Percentiles rank a stretch among this genome's conserved stretches.
Conservation (phyloP, 2,329 filamentous ascomycete species). For the Didymella sp. region DNA sequence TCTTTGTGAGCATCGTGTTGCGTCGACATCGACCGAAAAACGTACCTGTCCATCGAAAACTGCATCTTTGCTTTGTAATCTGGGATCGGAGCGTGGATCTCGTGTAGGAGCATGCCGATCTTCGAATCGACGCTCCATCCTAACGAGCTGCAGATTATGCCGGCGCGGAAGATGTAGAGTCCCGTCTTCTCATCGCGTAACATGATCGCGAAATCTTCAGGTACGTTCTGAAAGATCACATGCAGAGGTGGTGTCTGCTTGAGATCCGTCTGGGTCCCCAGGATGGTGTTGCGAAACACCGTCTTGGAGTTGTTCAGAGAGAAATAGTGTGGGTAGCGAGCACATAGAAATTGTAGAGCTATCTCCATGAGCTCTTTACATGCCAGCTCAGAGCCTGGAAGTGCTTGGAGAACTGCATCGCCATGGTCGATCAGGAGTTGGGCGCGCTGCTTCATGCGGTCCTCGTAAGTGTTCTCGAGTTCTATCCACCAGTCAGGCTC, state of each 20-base stretch:
- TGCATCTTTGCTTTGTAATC: conserved; percentile 90
- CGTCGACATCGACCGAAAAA: background rate
- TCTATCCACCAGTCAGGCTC: conserved; percentile 91
- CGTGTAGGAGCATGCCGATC: conserved; percentile 71
- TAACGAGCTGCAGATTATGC: conserved; percentile 77
- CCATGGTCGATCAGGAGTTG: conserved; percentile 69
- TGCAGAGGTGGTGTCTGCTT: conserved; percentile 68
- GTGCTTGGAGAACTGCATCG: conserved; percentile 67
- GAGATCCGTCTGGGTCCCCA: conserved; percentile 69
- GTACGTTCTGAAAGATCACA: conserved; percentile 77
- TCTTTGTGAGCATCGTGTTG: background rate
- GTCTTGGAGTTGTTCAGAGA: conserved; percentile 61
- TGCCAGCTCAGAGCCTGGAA: conserved; percentile 78
- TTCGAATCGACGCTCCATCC: conserved; percentile 82
- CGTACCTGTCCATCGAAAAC: conserved; percentile 82
- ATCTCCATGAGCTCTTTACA: conserved; percentile 91
- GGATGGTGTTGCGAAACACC: conserved; percentile 72
- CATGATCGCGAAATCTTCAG: conserved; percentile 83
- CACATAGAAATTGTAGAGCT: conserved; percentile 77
- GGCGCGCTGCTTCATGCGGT: conserved; percentile 72
- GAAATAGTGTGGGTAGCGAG: conserved; percentile 80
- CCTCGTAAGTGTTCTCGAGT: conserved; percentile 74
- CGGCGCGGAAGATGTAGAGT: conserved; percentile 75
- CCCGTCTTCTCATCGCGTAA: conserved; percentile 74
- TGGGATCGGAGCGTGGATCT: conserved; percentile 77